These are phyloP conservation scores for Cryomyces minteri DNA, from an alignment of 495 filamentous ascomycete genomes.

Conservation along the genomic window DNA sequence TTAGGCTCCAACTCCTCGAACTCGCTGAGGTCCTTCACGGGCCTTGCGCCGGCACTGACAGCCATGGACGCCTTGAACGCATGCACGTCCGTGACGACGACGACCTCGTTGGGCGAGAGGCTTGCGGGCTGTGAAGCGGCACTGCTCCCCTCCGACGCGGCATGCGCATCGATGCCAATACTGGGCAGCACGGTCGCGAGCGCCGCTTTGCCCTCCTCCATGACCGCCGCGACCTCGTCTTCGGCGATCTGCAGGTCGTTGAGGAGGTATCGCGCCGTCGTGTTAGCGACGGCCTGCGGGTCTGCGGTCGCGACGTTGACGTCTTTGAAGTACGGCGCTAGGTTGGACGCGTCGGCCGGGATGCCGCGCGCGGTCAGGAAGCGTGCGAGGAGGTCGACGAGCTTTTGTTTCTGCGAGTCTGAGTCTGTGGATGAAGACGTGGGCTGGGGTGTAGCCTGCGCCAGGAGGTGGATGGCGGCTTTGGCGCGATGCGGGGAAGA, in stretches of 20 bases:
- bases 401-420: slow-evolving; percentile 33
- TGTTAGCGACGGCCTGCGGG: slow-evolving; percentile 17
- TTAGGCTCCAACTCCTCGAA: slow-evolving; percentile 71
- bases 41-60: slow-evolving; percentile 47
- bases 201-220: slow-evolving; percentile 25
- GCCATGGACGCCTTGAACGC: slow-evolving; percentile 56
- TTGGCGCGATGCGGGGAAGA: slow-evolving; percentile 57
- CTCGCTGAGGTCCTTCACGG: slow-evolving; percentile 56
- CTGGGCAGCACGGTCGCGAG: slow-evolving; percentile 12
- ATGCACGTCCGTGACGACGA: slow-evolving; percentile 51
- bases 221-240: slow-evolving; percentile 24
- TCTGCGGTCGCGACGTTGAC: slow-evolving; percentile 29
- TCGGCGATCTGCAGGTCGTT: slow-evolving; percentile 26
- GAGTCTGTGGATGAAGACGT: slow-evolving; percentile 18
- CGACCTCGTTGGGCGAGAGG: slow-evolving; percentile 14
- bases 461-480: slow-evolving; percentile 63
- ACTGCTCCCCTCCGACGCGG: neutral
- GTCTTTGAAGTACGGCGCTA: slow-evolving; percentile 26
- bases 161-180: slow-evolving; percentile 4
- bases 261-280: slow-evolving; percentile 30
- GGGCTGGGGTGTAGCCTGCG: slow-evolving; percentile 35
- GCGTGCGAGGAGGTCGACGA: slow-evolving; percentile 29
- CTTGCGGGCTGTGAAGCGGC: neutral
- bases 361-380: slow-evolving; percentile 34
- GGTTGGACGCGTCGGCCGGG: slow-evolving; percentile 22